A percentile compares a stretch with the other conserved stretches of the same genome.
phyloP scores from a whole-genome alignment of 805 yeast genomes.

The Candida peoriensis region DNA sequence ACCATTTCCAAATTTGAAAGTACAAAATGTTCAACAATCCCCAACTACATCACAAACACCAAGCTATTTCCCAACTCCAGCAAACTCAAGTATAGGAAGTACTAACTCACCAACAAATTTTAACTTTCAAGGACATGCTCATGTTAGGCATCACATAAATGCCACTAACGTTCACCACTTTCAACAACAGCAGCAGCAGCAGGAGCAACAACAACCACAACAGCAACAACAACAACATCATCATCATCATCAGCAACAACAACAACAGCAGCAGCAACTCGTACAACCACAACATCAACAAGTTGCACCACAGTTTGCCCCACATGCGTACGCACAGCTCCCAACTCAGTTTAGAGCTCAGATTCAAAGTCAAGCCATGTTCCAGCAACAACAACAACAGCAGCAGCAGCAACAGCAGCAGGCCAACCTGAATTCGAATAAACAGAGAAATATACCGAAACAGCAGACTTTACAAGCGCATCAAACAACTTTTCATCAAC shows the following conservation, averaged over 20 bases:
- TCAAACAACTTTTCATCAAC: no score
- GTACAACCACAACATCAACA: slow-evolving; percentile 5
- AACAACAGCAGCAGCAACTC: slow-evolving; percentile 7
- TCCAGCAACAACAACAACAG: slow-evolving; percentile 11
- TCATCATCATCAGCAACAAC: slow-evolving; percentile 4
- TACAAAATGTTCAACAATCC: slow-evolving; percentile 3
- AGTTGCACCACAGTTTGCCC: slow-evolving; percentile 4
- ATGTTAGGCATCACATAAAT: background rate
- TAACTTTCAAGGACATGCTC: no score
- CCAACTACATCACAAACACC: background rate
- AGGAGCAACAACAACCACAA: slow-evolving; percentile 5
- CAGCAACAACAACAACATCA: slow-evolving; percentile 1
- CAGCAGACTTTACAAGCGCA: slow-evolving; percentile 3
- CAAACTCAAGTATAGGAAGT: background rate
- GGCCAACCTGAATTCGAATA: no score
- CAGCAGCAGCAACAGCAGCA: slow-evolving; percentile 10
- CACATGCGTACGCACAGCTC: no score
- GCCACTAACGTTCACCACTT: slow-evolving; percentile 1
- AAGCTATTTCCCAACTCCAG: background rate
- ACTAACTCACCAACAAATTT: no score
- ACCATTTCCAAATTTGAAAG: slow-evolving; percentile 2
- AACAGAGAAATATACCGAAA: no score
- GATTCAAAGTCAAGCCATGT: slow-evolving; percentile 13
- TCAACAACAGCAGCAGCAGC: slow-evolving; percentile 1
- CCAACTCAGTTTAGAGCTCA: slow-evolving; percentile 17